Base-by-base conservation (phyloP, 2,329 filamentous ascomycete species). In the Leptoxyphium fumago region DNA sequence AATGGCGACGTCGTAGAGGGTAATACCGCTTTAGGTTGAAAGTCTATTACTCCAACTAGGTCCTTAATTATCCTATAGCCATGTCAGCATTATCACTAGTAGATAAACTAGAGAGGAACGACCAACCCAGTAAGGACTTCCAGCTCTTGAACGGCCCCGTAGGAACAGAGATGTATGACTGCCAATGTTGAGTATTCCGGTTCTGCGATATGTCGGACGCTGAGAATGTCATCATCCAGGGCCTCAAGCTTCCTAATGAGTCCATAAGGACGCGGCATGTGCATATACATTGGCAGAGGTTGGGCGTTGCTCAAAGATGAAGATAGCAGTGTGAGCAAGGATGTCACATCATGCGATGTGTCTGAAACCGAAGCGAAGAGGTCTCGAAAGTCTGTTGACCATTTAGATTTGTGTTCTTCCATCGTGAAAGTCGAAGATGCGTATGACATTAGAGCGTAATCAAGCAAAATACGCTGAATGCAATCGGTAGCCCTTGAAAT, bases 181-280 rank as follows among this genome's bases (percentile, higher is more conserved):
- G 81, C 80, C 63, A 84, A 85, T 42, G 82, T 80, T 8, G 77
- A 74, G 60, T 84, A 85, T 0, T 80, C 81, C 0, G 79, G 78
- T 57, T 84, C 77, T 3, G 74, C 70, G 48, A 84, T 71, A 56
- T 85, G 79, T 46, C 69, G 59, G 2, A 82, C 62, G 50, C 73
- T 75, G 18, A 84, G 58, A 10, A 85, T 77, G 42, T 75, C 72
- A 1, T 64, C 62, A 50, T 80, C 74, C 0, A 82, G 62, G 1
- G 64, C 63, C 38, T 80, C 71, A 1, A 85, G 64, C 6, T 70
- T 67, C 15, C 68, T 66, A 1, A 70, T 71, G 10, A 84, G 70
- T 43, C 75, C 68, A 52, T 78, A 81, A 0, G 75, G 72, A 10
- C 71, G 61, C 0, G 82, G 80, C 0, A 78, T 61, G 10, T 71